Conservation (phyloP, 768 basidiomycete species). For the Phaeotremella fagi region DNA sequence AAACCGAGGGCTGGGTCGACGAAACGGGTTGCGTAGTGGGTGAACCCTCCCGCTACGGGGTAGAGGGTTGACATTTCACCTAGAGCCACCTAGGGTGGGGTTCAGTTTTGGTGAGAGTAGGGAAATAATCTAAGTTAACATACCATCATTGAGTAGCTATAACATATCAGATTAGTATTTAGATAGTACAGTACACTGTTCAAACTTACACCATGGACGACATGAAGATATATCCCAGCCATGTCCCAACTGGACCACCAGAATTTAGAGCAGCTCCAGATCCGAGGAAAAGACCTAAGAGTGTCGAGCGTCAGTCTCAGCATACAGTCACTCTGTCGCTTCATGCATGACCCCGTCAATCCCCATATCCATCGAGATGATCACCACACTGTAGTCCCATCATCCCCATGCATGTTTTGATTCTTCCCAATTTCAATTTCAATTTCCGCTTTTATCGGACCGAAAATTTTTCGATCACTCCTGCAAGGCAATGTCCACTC, state of each 20-base stretch:
- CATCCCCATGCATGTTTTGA: too few relatives aligned
- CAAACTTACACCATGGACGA: constrained; percentile 34
- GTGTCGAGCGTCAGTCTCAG: background rate
- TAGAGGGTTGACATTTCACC: constrained; percentile 46
- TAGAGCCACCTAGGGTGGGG: too few relatives aligned
- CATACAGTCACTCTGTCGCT: too few relatives aligned
- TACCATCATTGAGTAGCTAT: constrained; percentile 47
- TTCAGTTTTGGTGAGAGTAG: too few relatives aligned
- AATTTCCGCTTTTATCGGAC: too few relatives aligned
- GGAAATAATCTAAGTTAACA: too few relatives aligned
- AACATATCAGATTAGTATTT: background rate
- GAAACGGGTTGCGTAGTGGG: constrained; percentile 53
- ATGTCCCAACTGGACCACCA: constrained; percentile 45
- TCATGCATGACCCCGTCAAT: too few relatives aligned
- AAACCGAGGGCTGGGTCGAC: constrained; percentile 49
- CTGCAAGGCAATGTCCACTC: background rate
- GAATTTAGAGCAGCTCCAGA: constrained; percentile 34
- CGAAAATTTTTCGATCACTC: too few relatives aligned
- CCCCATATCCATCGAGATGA: too few relatives aligned
- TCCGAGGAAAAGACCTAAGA: constrained; percentile 45
- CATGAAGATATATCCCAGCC: constrained; percentile 46
- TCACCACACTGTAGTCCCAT: too few relatives aligned
- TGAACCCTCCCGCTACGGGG: constrained; percentile 50
- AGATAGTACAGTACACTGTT: background rate
- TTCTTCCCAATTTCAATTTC: too few relatives aligned